Base-by-base conservation (phyloP, 495 filamentous ascomycete genomes). In the Astrothelium macrocarpum region DNA sequence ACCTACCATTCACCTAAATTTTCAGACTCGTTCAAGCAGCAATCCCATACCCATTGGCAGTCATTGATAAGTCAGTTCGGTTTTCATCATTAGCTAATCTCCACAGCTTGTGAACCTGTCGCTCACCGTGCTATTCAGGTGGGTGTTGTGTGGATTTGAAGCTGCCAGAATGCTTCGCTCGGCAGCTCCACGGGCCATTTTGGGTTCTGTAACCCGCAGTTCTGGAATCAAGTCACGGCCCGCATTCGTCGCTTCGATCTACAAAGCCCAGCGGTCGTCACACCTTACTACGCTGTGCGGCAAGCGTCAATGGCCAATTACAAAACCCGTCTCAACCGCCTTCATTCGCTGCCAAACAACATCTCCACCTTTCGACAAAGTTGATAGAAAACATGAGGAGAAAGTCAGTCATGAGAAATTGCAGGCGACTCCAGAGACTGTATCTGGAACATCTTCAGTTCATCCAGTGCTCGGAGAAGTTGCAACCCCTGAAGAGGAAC, bases 401-500 rank as follows among this genome's bases (percentile, higher is more conserved):
- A 72, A 78, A 66, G 32, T 81, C 5, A 74, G 72, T 25, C 65
- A 82, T 28, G 64, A 80, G 64, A 82, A 82, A 62, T 66, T 90
- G 3, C 69, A 81, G 62, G 62, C 79, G 2, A 69, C 81, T 59
- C 87, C 88, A 1, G 81, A 84, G 23, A 70, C 77, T 5, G 85
- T 90, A 11, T 79, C 83, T 1, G 73, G 72, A n/a, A 76, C 69
- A 2, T 89, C 87, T 0, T 79, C 72, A 12, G 76, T 84, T 28
- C 83, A 82, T 59, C 78, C 78, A 58, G 70, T 87, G 2, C 76
- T 87, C 18, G 78, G 82, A 39, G 73, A 78, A 62, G 65, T 79
- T 64, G 77, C 67, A 31, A 66, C 65, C 18, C 71, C 67, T 32
- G 67, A 66, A 59, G 32, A 58, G 39, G 59, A 65, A 28, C 46